Evolutionary conservation across 257 asterid species (phyloP), one percentile per base, ranked within the genome.

Genomic region (Solanum sitiens): DNA sequence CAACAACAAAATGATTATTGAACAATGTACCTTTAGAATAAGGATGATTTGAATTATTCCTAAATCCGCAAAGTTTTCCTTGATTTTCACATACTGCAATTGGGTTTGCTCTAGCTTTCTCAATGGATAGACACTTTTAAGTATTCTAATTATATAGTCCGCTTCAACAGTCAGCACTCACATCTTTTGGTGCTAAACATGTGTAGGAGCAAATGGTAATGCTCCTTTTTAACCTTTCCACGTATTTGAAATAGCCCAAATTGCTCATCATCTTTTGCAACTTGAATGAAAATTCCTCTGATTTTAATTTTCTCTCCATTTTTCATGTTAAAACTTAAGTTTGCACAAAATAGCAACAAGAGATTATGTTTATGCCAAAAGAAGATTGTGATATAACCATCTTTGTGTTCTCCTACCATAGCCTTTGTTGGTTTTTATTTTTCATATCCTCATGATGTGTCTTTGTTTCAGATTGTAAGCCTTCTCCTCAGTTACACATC

Each of bases 401-500:
- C 12, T 20, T 3, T 20, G 20, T 32, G 11, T 50, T 30, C 18
- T 82, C 85, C 30, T 50, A 10, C 63, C 45, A n/a, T n/a, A n/a
- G 2, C 16, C 33, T 1, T 18, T 80, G 44, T 18, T 50, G 85
- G 7, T 18, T 47, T 45, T 50, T 27, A 9, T 80, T 50, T 80
- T 47, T 50, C 42, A 33, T 47, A 50, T 47, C 70, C 45, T 82
- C 42, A 82, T 82, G 44, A 82, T 30, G 30, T 32, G 42, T 21
- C 44, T 50, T 82, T 77, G 18, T 94, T 89, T 86, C 98, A 97
- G 99, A 91, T 94, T 90, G 96, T 96, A 72, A 79, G 92, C 87
- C 93, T 95, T 45, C 74, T 97, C 89, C 95, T 97, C 82, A 40
- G 90, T 7, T 94, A 91, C 86, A 87, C 93, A 65, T 92, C 97